Evolutionary conservation across 345 rosid genomes (phyloP), one percentile per base, ranked within the genome.

Genomic region (Acer saccharum): DNA sequence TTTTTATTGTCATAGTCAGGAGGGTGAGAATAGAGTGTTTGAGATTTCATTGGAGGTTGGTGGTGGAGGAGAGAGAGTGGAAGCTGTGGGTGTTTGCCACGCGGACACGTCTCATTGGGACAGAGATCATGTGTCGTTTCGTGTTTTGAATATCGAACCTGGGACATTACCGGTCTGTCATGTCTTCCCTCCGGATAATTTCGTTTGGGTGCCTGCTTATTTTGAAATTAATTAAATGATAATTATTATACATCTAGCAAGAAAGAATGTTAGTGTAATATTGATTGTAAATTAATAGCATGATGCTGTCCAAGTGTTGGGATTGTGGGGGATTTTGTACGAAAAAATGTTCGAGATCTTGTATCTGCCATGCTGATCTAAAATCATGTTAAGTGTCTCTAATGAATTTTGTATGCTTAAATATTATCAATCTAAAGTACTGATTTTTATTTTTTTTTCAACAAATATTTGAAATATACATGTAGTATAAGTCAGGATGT

Each of bases 61-160:
- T 81, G 91, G 93, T 6, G 92, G 92, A 8, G 92, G 93, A 8
- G 92, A 83, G 7, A 75, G 43, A 12, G 87, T 91, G 3, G 77
- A 87, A 16, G 94, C 95, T 39, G 75, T 72, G 0, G 97, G 84
- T 1, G 86, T 89, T 11, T 95, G 98, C 55, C 98, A 93, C 80
- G 88, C 90, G 97, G 91, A 95, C 63, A 93, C 97, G 3, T 88
- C 98, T 20, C 82, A 73, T 65, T 93, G 98, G 98, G 77, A 87
- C 65, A 57, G 5, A 6, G 87, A 88, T 20, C 91, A 91, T 71
- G 83, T 72, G n/a, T 87, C 95, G 6, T 95, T 95, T 78, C 87
- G 76, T 2, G 82, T 91, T 65, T 88, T 92, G 11, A 77, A 75
- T 29, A 67, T 92, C 41, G 32, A 87, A 44, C 94, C 93, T 0